These are phyloP conservation scores for Leccinum fuscescens DNA, from an alignment of 1,284 basidiomycete genomes.

Conservation along the genomic window DNA sequence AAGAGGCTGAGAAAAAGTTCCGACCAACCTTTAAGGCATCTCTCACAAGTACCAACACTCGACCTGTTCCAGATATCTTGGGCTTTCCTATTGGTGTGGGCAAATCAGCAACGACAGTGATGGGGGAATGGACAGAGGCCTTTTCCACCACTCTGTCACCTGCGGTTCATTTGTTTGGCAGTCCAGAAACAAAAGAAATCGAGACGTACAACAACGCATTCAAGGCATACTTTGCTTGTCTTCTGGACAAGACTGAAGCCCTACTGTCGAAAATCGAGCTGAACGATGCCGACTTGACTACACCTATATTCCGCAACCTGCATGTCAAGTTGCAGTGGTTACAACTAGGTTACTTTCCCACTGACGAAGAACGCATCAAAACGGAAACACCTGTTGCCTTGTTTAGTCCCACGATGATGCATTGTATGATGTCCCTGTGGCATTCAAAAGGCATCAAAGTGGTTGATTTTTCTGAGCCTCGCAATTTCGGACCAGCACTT, in stretches of 20 bases:
- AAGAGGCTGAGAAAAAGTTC: background rate
- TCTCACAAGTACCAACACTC: background rate
- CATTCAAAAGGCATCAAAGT: background rate
- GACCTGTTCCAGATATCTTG: background rate
- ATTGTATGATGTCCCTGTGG: background rate
- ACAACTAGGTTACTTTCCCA: background rate
- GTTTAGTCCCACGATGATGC: background rate
- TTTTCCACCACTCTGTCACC: background rate
- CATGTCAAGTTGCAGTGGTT: background rate
- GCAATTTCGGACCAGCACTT: background rate
- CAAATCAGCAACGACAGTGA: background rate
- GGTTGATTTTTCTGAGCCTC: background rate
- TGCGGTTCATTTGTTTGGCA: background rate
- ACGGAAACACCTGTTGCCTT: background rate
- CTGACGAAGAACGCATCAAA: background rate
- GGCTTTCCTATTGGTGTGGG: background rate
- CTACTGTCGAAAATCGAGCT: background rate
- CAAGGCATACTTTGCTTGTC: background rate
- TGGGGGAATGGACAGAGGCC: background rate
- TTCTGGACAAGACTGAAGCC: background rate
- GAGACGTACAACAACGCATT: background rate
- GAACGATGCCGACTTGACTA: background rate
- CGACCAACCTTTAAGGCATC: background rate
- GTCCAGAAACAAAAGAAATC: background rate
- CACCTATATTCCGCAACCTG: background rate